Evolutionary conservation across 2,329 filamentous ascomycete genomes (phyloP).

Genomic region (Penicillium sumatraense): DNA sequence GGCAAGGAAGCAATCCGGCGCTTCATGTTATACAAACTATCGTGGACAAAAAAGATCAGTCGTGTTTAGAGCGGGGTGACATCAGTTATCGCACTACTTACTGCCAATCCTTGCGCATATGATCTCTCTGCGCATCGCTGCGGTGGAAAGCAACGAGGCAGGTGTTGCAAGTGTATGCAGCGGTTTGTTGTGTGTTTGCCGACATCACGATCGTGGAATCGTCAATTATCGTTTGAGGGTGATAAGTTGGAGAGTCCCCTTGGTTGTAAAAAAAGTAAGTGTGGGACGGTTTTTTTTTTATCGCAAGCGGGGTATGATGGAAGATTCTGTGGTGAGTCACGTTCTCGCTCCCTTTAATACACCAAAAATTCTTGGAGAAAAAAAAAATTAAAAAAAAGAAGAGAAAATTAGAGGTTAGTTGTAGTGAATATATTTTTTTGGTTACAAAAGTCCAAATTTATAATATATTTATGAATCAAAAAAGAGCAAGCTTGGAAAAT

Average conservation of each 20-base stretch:
- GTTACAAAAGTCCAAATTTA: too few relatives aligned
- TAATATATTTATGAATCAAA: too few relatives aligned
- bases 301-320: constrained; percentile 29
- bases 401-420: too few relatives aligned
- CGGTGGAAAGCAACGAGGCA: constrained; percentile 96
- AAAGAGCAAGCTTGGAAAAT: too few relatives aligned
- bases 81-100: constrained; percentile 55
- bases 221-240: constrained; percentile 6
- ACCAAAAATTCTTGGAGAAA: background rate
- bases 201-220: constrained; percentile 21
- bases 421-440: too few relatives aligned
- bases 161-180: constrained; percentile 92
- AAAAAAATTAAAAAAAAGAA: background rate
- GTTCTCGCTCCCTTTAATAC: constrained; percentile 3
- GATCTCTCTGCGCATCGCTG: constrained; percentile 87
- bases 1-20: constrained; percentile 88
- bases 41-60: constrained; percentile 7
- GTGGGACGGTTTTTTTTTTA: constrained; percentile 35
- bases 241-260: constrained; percentile 9
- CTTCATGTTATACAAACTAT: constrained; percentile 92
- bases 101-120: constrained; percentile 99
- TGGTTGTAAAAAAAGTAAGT: constrained; percentile 16
- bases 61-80: background rate
- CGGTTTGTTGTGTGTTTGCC: constrained; percentile 33
- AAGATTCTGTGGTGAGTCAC: constrained; percentile 19